Evolutionary conservation across 345 rosid genomes (phyloP), one percentile per base, ranked within the genome.

Genomic region (Mangifera indica): DNA sequence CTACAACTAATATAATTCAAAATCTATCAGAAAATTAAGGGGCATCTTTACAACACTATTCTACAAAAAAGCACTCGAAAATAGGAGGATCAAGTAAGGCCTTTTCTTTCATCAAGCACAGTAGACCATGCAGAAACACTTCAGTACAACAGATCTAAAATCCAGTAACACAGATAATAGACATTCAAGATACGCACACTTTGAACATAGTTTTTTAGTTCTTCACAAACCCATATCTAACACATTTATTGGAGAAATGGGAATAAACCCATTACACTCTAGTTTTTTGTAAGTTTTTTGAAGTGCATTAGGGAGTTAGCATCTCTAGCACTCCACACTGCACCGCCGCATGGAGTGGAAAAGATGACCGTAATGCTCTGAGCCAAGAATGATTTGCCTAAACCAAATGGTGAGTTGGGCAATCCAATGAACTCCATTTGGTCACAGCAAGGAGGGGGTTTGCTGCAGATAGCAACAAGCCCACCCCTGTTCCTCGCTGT

Each of bases 361-460:
- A 63, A 60, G 80, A 74, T 51, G 59, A 21, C 84, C 76, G 64
- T 56, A 72, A 81, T 66, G 77, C 72, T 10, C 6, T 74, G 85
- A 87, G 91, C 91, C 91, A 95, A 95, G 97, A 91, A 95, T 91
- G 99, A 92, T 55, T 92, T 92, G 99, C 99, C 99, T 84, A 74
- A 88, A 83, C 85, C 93, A 80, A 85, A 81, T 69, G 69, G 81
- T 12, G 18, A 65, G 64, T 37, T 9, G 78, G 77, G 57, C 78
- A 15, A 76, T 64, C 81, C 77, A 62, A 60, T 34, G 63, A 63
- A 45, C 69, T 72, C 79, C 73, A 79, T 76, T 69, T 72, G 91
- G 84, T 69, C 77, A 86, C 72, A 13, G 60, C 61, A 62, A 72
- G 69, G 78, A 64, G 20, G 4, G 77, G 70, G 72, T 66, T 46